Percentiles rank a stretch among this genome's conserved stretches.
Conservation (phyloP, 2,329 filamentous ascomycete species). For the Penicillium sp. region DNA sequence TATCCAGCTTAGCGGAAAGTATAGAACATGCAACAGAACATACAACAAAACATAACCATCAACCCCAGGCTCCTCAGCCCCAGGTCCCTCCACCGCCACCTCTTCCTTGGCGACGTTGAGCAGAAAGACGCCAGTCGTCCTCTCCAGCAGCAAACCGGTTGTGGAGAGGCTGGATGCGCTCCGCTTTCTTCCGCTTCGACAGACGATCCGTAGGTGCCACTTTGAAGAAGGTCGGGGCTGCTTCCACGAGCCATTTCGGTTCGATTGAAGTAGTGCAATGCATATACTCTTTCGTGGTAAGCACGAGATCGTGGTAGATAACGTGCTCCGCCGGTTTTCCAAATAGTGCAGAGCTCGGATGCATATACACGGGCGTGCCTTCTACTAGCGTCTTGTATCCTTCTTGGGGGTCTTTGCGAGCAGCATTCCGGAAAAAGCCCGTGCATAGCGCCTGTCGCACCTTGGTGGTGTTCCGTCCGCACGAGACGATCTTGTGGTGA, state of each 20-base stretch:
- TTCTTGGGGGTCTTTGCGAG: slow-evolving; percentile 90
- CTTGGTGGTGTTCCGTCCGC: slow-evolving; percentile 78
- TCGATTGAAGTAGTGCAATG: slow-evolving; percentile 89
- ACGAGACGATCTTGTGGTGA: slow-evolving; percentile 73
- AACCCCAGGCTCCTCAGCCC: slow-evolving; percentile 92
- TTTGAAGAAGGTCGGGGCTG: slow-evolving; percentile 98
- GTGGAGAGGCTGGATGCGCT: slow-evolving; percentile 90
- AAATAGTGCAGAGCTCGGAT: slow-evolving; percentile 85
- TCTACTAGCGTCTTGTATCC: slow-evolving; percentile 98
- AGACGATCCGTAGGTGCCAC: slow-evolving; percentile 81
- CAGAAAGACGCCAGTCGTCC: slow-evolving; percentile 90
- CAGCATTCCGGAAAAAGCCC: slow-evolving; percentile 93
- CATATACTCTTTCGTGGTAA: slow-evolving; percentile 87
- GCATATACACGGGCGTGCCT: slow-evolving; percentile 89
- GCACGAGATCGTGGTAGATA: slow-evolving; percentile 66
- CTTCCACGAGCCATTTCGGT: slow-evolving; percentile 88
- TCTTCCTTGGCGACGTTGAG: slow-evolving; percentile 77
- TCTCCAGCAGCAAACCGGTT: slow-evolving; percentile 85
- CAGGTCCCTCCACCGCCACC: slow-evolving; percentile 89
- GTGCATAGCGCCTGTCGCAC: slow-evolving; percentile 84
- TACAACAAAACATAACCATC: neutral
- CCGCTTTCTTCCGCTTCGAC: slow-evolving; percentile 86
- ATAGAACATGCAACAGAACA: neutral
- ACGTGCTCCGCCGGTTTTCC: slow-evolving; percentile 96
- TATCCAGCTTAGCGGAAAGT: neutral